Evolutionary conservation across 352 stramenopile genomes (phyloP).

Genomic region (Aphanomyces euteiches): DNA sequence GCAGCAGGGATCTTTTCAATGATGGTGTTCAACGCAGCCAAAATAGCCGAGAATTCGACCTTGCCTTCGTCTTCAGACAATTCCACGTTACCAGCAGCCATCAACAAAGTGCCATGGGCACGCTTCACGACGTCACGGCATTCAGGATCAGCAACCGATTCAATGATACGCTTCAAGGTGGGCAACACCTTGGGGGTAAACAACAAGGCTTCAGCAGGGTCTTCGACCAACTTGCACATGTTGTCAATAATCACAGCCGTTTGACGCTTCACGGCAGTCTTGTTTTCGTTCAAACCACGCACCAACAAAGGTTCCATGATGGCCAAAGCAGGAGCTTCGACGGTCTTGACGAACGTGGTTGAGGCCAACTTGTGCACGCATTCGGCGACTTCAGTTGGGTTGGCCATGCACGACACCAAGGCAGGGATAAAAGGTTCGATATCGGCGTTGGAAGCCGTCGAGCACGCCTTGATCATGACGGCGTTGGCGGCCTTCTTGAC

Average conservation of each 20-base stretch:
- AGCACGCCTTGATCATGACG: slow-evolving; percentile 93
- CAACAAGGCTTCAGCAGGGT: slow-evolving; percentile 93
- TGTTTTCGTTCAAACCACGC: slow-evolving; percentile 93
- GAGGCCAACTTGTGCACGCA: slow-evolving; percentile 98
- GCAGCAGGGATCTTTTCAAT: slow-evolving; percentile 67
- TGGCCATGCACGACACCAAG: slow-evolving; percentile 95
- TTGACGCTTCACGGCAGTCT: slow-evolving; percentile 96
- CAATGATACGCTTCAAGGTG: slow-evolving; percentile 95
- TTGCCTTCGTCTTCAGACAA: slow-evolving; percentile 89
- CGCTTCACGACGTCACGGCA: slow-evolving; percentile 93
- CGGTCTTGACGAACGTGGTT: slow-evolving; percentile 98
- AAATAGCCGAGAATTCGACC: slow-evolving; percentile 84
- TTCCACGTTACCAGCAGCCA: slow-evolving; percentile 91
- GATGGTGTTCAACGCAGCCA: slow-evolving; percentile 70
- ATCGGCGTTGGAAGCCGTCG: slow-evolving; percentile 98
- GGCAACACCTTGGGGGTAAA: slow-evolving; percentile 98
- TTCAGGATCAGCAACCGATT: slow-evolving; percentile 95
- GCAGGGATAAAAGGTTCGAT: slow-evolving; percentile 98
- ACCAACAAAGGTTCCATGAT: slow-evolving; percentile 97
- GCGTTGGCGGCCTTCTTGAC: slow-evolving; percentile 93
- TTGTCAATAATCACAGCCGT: slow-evolving; percentile 98
- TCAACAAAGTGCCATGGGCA: slow-evolving; percentile 92
- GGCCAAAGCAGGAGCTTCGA: slow-evolving; percentile 93
- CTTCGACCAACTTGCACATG: slow-evolving; percentile 99
- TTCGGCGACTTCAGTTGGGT: slow-evolving; percentile 96